Percentiles rank a stretch among this genome's conserved stretches.
These are phyloP conservation scores for Solanum hybrid DNA, from an alignment of 305 asterid genomes.

Conservation along the genomic window DNA sequence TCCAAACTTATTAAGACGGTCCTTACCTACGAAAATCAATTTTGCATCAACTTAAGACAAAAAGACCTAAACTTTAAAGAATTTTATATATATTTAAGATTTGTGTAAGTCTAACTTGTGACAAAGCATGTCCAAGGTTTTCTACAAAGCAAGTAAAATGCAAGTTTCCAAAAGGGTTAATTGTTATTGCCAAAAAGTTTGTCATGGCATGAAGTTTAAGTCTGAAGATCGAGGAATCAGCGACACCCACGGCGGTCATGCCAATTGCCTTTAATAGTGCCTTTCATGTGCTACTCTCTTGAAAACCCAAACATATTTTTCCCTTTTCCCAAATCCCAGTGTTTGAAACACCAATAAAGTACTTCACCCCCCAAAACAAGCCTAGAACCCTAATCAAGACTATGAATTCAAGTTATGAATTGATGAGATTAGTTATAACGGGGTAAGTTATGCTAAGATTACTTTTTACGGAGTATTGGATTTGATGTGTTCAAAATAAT, in stretches of 20 bases:
- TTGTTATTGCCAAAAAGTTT: neutral
- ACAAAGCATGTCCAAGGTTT: neutral
- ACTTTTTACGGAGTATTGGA: too few species aligned
- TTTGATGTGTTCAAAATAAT: too few species aligned
- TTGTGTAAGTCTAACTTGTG: neutral
- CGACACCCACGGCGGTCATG: conserved; percentile 1
- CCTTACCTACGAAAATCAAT: neutral
- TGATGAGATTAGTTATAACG: neutral
- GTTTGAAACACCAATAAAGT: neutral
- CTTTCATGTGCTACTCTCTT: conserved; percentile 13
- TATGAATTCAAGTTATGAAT: neutral
- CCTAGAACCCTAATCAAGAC: neutral
- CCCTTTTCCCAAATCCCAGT: conserved; percentile 13
- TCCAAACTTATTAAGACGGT: too few species aligned
- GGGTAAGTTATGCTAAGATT: too few species aligned
- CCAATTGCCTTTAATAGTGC: neutral
- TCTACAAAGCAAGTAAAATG: neutral
- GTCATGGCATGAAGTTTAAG: neutral
- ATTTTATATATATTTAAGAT: neutral
- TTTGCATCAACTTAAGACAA: neutral
- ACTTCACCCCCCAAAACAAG: neutral
- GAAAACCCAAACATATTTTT: conserved; percentile 4
- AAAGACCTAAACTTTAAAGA: neutral
- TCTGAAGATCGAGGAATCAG: conserved; percentile 4
- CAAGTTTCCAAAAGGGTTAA: neutral